These are phyloP conservation scores for Fusarium coffeatum DNA, from an alignment of 2,329 filamentous ascomycete species.

Conservation along the genomic window DNA sequence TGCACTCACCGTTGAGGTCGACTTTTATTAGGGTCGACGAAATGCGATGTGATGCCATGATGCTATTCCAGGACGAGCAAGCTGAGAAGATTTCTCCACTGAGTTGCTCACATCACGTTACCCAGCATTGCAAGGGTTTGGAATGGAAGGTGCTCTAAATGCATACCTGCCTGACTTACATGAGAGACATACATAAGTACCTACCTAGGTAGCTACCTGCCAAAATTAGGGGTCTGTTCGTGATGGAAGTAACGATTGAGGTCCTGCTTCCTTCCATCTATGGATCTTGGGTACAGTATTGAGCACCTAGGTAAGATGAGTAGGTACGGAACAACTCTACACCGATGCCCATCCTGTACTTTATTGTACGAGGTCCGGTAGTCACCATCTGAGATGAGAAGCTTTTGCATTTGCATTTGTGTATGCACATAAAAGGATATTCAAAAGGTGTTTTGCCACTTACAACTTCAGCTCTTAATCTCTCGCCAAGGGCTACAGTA, in stretches of 20 bases:
- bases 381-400: not conserved
- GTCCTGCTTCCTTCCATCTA: conserved; percentile 1
- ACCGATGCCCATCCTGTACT: not conserved
- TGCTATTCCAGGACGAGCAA: conserved; percentile 22
- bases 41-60: not conserved
- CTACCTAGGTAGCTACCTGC: conserved; percentile 4
- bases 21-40: conserved; percentile 33
- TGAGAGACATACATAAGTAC: conserved; percentile 13
- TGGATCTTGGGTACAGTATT: not conserved
- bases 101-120: conserved; percentile 36
- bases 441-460: not conserved
- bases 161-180: conserved; percentile 15
- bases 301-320: not conserved
- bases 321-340: not conserved
- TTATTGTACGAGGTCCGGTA: not conserved
- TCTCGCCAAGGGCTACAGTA: not conserved
- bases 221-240: conserved; percentile 4
- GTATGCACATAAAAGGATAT: not conserved
- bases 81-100: conserved; percentile 23
- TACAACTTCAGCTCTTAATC: conserved; percentile 3
- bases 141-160: conserved; percentile 21
- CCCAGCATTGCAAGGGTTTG: conserved; percentile 25
- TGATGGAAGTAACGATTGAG: not conserved
- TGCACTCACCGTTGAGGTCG: conserved; percentile 35
- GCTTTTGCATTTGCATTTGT: not conserved